Conservation (phyloP, 2,329 filamentous ascomycete species). For the Cladosporium sp. region DNA sequence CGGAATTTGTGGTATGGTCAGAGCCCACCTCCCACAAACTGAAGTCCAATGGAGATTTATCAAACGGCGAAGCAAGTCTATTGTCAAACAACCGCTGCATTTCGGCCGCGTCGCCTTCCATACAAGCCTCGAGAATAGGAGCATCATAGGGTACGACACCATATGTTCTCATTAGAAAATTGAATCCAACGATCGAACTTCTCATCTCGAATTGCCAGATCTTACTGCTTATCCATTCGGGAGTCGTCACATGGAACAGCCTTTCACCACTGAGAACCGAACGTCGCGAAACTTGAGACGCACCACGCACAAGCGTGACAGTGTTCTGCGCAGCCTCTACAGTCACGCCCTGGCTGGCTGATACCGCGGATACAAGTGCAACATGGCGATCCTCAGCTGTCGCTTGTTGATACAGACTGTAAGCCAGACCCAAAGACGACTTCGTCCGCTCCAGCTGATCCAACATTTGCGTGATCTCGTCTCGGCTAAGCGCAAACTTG, state of each 20-base stretch:
- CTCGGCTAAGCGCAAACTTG: background rate
- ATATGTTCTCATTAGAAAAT: background rate
- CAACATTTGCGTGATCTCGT: background rate
- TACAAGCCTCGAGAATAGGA: background rate
- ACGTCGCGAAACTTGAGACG: background rate
- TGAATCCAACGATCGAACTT: background rate
- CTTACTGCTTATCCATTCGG: background rate
- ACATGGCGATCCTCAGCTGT: background rate
- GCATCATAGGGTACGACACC: background rate
- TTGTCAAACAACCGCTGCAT: background rate
- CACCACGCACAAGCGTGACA: background rate
- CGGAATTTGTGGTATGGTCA: no score
- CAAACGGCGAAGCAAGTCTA: background rate
- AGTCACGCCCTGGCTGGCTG: background rate
- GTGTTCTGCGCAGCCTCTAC: background rate
- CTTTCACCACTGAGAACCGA: background rate
- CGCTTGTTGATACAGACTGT: background rate
- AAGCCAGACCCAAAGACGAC: background rate
- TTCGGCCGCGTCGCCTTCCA: background rate
- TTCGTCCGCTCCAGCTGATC: conserved; percentile 4
- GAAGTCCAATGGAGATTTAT: background rate
- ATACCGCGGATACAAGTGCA: background rate
- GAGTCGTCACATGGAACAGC: background rate
- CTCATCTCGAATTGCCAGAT: background rate
- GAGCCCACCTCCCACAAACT: background rate